Evolutionary conservation across 345 rosid genomes (phyloP), one percentile per base, ranked within the genome.

Genomic region (Hypericum perforatum): DNA sequence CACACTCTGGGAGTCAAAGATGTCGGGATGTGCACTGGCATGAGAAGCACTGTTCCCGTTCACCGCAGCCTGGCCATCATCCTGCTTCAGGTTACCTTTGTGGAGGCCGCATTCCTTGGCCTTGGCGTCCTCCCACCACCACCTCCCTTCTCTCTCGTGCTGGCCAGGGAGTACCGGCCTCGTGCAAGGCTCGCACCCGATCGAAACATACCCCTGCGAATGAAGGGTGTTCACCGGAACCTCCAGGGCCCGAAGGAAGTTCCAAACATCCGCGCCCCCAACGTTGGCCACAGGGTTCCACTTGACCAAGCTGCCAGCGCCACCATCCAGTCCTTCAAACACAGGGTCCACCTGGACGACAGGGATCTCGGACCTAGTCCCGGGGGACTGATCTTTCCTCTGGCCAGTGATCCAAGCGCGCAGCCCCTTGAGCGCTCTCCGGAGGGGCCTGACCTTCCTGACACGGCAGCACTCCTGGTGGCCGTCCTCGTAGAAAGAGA

Each of bases 1-100:
- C 75, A 88, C 63, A 39, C 58, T 69, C 57, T 74, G 62, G 53
- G 79, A 74, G 53, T 81, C 76, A 59, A 92, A 85, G 39, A 92
- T 77, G 37, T 92, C 95, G 6, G 75, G 59, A 13, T 67, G 72
- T 45, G 70, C 79, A 5, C 63, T 63, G 0, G 72, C 11, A 13
- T 58, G 64, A 13, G 68, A 51, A 14, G 76, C 69, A 1, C 78
- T 78, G 13, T 46, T 16, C 6, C 45, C 61, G 16, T 8, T 66
- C 9, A 75, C 79, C 75, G 4, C 32, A 1, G 32, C 32, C 32
- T 22, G 2, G 1, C 4, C 32, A 22, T 22, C 32, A 22, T 47
- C 45, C 6, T 58, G 46, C 45, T 38, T 58, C 11, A 58, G 11
- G 6, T 58, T 48, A 7, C 53, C 45, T 41, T 49, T 48, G 40